Evolutionary conservation across 2,329 filamentous ascomycete species (phyloP), one percentile per base, ranked within the genome.

Genomic region (Aureobasidium sp.): DNA sequence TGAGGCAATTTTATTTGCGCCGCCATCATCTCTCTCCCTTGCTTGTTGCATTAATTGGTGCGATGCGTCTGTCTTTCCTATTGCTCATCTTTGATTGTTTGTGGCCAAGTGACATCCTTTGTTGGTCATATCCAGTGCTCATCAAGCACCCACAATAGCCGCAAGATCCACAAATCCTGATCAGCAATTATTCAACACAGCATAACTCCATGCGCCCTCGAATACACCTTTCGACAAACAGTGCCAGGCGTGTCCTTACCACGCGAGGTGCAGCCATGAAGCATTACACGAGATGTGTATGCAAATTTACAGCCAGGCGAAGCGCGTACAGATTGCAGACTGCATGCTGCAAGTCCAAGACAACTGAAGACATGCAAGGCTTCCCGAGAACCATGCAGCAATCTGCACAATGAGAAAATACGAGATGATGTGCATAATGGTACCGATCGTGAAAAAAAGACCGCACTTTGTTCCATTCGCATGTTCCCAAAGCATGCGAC

Each of bases 391-490:
- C 6, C 6, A 42, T 7, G 16, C n/a, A n/a, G n/a, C n/a, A n/a
- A n/a, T n/a, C n/a, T n/a, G n/a, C 19, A 24, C 41, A n/a, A n/a
- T 12, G 14, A 12, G 8, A 30, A 30, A 3, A 6, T 19, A 45
- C 41, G 27, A 45, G 41, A 45, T 45, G 41, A 45, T 45, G 19
- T 22, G 12, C 41, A 34, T 45, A 22, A 45, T 19, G 41, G 38
- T 14, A 40, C 19, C n/a, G n/a, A n/a, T n/a, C n/a, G n/a, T n/a
- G n/a, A n/a, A n/a, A n/a, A n/a, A n/a, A n/a, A n/a, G n/a, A n/a
- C n/a, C n/a, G n/a, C n/a, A n/a, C n/a, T n/a, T n/a, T n/a, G n/a
- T n/a, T n/a, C n/a, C n/a, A n/a, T n/a, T n/a, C n/a, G n/a, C n/a
- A n/a, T n/a, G n/a, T n/a, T n/a, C n/a, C n/a, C n/a, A n/a, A n/a